Conservation (phyloP, 352 stramenopile species). For the Phytophthora multivora region DNA sequence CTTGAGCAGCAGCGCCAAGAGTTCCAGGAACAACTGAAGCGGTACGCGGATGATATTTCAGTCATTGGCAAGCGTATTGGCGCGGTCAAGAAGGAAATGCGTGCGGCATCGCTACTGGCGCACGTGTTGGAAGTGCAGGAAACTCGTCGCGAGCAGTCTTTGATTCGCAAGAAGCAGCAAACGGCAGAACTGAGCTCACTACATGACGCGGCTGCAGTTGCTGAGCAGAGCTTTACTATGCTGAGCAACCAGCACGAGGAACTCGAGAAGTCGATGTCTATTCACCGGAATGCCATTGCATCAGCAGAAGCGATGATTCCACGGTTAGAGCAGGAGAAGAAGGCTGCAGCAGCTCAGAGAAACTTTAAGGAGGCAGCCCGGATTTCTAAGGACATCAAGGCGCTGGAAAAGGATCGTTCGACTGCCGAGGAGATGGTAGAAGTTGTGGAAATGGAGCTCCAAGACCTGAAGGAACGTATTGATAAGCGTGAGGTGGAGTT, state of each 20-base stretch:
- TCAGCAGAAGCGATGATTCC: slow-evolving; percentile 83
- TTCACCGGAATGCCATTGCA: slow-evolving; percentile 82
- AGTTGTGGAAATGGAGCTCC: slow-evolving; percentile 82
- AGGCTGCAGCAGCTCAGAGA: slow-evolving; percentile 69
- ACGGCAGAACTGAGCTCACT: slow-evolving; percentile 71
- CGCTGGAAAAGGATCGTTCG: slow-evolving; percentile 80
- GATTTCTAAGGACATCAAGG: slow-evolving; percentile 89
- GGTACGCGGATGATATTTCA: slow-evolving; percentile 53
- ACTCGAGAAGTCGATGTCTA: slow-evolving; percentile 70
- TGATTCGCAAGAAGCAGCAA: slow-evolving; percentile 79
- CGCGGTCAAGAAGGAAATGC: slow-evolving; percentile 72
- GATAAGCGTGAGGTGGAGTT: slow-evolving; percentile 69
- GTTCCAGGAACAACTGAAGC: slow-evolving; percentile 59
- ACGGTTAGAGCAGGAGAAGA: slow-evolving; percentile 81
- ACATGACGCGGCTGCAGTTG: slow-evolving; percentile 67
- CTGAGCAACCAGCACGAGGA: slow-evolving; percentile 77
- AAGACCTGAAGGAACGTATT: slow-evolving; percentile 79
- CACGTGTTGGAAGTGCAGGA: slow-evolving; percentile 79
- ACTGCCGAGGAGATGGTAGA: slow-evolving; percentile 85
- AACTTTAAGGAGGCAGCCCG: slow-evolving; percentile 88
- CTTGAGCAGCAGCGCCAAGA: slow-evolving; percentile 59
- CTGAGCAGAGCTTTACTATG: slow-evolving; percentile 80
- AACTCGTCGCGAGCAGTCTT: slow-evolving; percentile 60
- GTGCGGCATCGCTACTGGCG: slow-evolving; percentile 60
- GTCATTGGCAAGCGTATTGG: slow-evolving; percentile 68